Conservation (phyloP, 2,329 filamentous ascomycete genomes). For the Onygenales sp. region DNA sequence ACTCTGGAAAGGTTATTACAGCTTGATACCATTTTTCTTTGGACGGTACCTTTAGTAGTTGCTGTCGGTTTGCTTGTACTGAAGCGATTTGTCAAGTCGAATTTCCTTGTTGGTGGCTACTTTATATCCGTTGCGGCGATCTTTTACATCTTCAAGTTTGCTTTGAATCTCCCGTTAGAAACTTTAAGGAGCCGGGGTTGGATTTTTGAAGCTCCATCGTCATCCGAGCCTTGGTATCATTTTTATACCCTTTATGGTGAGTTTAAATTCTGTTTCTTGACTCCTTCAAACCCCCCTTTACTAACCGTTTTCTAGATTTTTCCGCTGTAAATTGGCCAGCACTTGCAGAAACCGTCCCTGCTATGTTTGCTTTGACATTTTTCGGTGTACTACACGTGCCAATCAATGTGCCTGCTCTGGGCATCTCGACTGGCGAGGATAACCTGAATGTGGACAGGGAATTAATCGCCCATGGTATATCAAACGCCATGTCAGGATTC, state of each 20-base stretch:
- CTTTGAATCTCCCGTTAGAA: slow-evolving; percentile 55
- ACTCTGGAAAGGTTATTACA: slow-evolving; percentile 68
- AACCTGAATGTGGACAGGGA: slow-evolving; percentile 86
- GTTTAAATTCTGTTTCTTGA: slow-evolving; percentile 22
- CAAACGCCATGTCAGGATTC: slow-evolving; percentile 81
- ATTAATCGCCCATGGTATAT: slow-evolving; percentile 83
- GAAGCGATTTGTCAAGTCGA: slow-evolving; percentile 67
- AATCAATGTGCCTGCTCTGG: slow-evolving; percentile 92
- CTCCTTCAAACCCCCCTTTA: neutral
- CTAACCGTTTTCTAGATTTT: slow-evolving; percentile 51
- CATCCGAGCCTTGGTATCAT: slow-evolving; percentile 88
- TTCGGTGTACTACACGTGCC: slow-evolving; percentile 95
- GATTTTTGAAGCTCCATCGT: slow-evolving; percentile 82
- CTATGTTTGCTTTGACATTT: slow-evolving; percentile 95
- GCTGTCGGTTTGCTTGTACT: slow-evolving; percentile 67
- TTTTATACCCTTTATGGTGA: slow-evolving; percentile 93
- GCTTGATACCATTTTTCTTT: slow-evolving; percentile 66
- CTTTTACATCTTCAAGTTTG: slow-evolving; percentile 36
- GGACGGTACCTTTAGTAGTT: slow-evolving; percentile 69
- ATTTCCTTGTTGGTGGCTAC: slow-evolving; percentile 77
- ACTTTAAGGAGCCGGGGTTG: slow-evolving; percentile 66
- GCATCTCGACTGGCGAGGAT: slow-evolving; percentile 83
- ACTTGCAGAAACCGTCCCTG: slow-evolving; percentile 72
- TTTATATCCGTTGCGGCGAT: slow-evolving; percentile 70
- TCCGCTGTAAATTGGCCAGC: slow-evolving; percentile 73